Percentiles rank a stretch among this genome's conserved stretches.
phyloP scores from a whole-genome alignment of 768 basidiomycete genomes.

The Lentinula guzmanii region DNA sequence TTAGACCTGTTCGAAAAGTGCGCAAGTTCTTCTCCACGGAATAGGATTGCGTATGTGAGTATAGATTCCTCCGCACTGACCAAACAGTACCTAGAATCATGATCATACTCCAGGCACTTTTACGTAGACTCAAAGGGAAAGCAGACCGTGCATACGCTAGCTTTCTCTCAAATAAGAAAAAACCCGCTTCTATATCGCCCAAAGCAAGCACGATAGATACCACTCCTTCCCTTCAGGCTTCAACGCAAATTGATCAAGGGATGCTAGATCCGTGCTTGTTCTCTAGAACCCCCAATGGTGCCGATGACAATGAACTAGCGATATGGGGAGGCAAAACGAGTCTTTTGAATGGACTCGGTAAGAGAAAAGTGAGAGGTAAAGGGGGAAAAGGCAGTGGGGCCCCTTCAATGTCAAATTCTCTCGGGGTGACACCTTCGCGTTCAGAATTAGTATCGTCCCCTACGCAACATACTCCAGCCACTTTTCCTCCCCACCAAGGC shows the following conservation, averaged over 20 bases:
- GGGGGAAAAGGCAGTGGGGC: not conserved
- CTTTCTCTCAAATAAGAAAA: slow-evolving; percentile 11
- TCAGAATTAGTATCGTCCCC: not conserved
- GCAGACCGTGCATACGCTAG: slow-evolving; percentile 30
- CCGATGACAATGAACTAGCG: slow-evolving; percentile 41
- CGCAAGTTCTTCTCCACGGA: slow-evolving; percentile 38
- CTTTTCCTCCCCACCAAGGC: not conserved
- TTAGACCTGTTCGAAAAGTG: slow-evolving; percentile 40
- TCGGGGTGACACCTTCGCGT: not conserved
- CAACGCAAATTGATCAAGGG: not conserved
- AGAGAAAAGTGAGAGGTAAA: slow-evolving; percentile 17
- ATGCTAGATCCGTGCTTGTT: not conserved
- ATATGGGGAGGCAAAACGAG: slow-evolving; percentile 50
- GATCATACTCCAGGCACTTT: slow-evolving; percentile 27
- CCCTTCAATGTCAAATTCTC: not conserved
- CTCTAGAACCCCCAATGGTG: slow-evolving; percentile 14
- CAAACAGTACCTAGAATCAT: not conserved
- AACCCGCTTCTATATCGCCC: slow-evolving; percentile 6
- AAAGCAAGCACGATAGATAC: not conserved
- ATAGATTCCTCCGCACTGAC: not conserved
- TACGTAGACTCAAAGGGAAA: slow-evolving; percentile 39
- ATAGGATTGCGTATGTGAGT: slow-evolving; percentile 37
- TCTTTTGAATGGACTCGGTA: slow-evolving; percentile 24
- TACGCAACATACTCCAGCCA: not conserved
- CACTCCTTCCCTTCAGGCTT: not conserved